A percentile compares a stretch with the other conserved stretches of the same genome.
phyloP scores from a whole-genome alignment of 2,329 filamentous ascomycete species.

The Diplocarpon mali region DNA sequence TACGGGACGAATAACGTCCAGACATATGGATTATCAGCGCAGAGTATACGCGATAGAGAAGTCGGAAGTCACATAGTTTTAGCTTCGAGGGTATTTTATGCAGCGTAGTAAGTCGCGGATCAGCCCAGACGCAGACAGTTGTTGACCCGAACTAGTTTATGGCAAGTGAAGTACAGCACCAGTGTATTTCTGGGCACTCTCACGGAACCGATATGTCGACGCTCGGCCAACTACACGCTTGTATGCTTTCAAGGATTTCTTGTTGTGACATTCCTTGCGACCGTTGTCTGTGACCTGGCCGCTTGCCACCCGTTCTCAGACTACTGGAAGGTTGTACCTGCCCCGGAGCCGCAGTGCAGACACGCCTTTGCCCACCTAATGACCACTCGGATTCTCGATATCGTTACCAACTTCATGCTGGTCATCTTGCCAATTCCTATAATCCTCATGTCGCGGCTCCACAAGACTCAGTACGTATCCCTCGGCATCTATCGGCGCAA shows the following conservation, averaged over 20 bases:
- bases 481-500: neutral
- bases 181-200: conserved; percentile 83
- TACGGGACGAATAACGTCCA: conserved; percentile 84
- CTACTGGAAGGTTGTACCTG: conserved; percentile 72
- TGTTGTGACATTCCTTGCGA: conserved; percentile 61
- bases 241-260: conserved; percentile 65
- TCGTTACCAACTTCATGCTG: conserved; percentile 77
- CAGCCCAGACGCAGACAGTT: neutral
- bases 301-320: conserved; percentile 69
- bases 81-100: conserved; percentile 72
- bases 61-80: conserved; percentile 76
- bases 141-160: conserved; percentile 49
- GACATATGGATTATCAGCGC: conserved; percentile 39
- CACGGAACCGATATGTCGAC: conserved; percentile 69
- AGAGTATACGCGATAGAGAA: conserved; percentile 49
- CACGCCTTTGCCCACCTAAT: conserved; percentile 76
- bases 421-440: conserved; percentile 82
- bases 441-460: conserved; percentile 67
- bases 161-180: conserved; percentile 81
- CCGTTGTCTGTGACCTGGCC: conserved; percentile 66
- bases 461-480: conserved; percentile 36
- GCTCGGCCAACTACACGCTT: conserved; percentile 59
- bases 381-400: conserved; percentile 75
- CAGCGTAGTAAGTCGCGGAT: conserved; percentile 59
- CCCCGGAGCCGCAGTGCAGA: conserved; percentile 75